Evolutionary conservation across 2,329 filamentous ascomycete genomes (phyloP), one percentile per base, ranked within the genome.

Genomic region (Nemania serpens): DNA sequence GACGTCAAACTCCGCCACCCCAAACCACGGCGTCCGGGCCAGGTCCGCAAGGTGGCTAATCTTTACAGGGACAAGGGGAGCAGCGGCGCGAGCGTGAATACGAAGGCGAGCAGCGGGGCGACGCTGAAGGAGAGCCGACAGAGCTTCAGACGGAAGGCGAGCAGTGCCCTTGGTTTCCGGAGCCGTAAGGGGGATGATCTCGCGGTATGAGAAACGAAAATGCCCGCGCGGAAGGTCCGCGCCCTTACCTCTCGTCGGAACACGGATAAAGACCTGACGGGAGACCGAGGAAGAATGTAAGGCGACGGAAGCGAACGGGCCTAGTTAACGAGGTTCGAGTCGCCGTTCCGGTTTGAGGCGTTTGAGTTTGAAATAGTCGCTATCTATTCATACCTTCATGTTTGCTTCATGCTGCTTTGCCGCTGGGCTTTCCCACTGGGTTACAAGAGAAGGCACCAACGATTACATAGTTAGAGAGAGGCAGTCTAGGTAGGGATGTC

Each of bases 31-130:
- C 67, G 72, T 10, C 73, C 73, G 1, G 69, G 68, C 10, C 71
- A 73, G 62, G 70, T 71, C 18, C 68, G 66, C 55, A 73, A 71
- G 54, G 62, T 75, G 53, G 68, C 74, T 15, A 72, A 72, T 43
- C 68, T 74, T 68, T 74, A 74, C 55, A 72, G 67, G 48, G 72
- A 74, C 13, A 74, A 72, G 60, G 58, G 41, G 4, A 58, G 43
- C 3, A 58, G 60, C 15, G 64, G 62, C 1, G 50, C 33, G 59
- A 65, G 41, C 49, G 41, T 50, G 37, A 58, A 47, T 15, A 62
- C 50, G 11, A 65, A 59, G 46, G 46, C 58, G 18, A 59, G 54
- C 11, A 65, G 62, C 17, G 54, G 53, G 3, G 37, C 41, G 15
- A 58, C 49, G 6, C 25, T 58, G 5, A 61, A 63, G 49, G 61